Evolutionary conservation across 306 rosid genomes (phyloP).

Genomic region (Ammopiptanthus mongolicus): DNA sequence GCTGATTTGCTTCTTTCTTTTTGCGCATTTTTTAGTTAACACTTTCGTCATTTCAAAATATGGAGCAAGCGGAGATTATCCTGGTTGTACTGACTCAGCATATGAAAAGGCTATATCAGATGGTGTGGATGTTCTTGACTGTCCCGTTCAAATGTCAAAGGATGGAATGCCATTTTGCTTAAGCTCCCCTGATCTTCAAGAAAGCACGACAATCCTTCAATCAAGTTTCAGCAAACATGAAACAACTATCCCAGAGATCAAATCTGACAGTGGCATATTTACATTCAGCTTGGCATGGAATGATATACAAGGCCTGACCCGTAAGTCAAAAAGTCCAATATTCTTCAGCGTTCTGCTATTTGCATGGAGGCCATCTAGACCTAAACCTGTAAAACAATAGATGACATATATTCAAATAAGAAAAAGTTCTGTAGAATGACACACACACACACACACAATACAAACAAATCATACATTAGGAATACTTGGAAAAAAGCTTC

Average conservation of each 20-base stretch:
- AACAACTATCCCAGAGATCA: slow-evolving; percentile 41
- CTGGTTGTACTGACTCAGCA: slow-evolving; percentile 62
- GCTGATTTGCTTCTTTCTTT: slow-evolving; percentile 24
- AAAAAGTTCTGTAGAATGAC: background rate
- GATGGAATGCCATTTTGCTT: slow-evolving; percentile 85
- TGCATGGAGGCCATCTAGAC: background rate
- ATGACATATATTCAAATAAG: background rate
- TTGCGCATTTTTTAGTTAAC: slow-evolving; percentile 35
- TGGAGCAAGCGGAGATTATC: slow-evolving; percentile 90
- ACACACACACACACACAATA: background rate
- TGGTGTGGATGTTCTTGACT: slow-evolving; percentile 75
- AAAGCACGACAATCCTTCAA: slow-evolving; percentile 56
- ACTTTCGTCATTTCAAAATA: slow-evolving; percentile 66
- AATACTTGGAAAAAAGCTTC: background rate
- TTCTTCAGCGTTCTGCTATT: background rate
- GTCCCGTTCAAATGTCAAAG: slow-evolving; percentile 79
- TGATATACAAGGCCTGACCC: slow-evolving; percentile 43
- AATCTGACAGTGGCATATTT: slow-evolving; percentile 53
- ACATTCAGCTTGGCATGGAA: slow-evolving; percentile 57
- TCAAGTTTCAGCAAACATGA: slow-evolving; percentile 30
- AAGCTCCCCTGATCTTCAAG: slow-evolving; percentile 62
- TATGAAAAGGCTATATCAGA: slow-evolving; percentile 55
- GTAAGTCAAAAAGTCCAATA: slow-evolving; percentile 40
- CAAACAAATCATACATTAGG: background rate
- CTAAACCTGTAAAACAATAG: background rate